Percentiles rank a stretch among this genome's conserved stretches.
Evolutionary conservation across 352 stramenopile genomes (phyloP).

Genomic region (Phytophthora syringae): DNA sequence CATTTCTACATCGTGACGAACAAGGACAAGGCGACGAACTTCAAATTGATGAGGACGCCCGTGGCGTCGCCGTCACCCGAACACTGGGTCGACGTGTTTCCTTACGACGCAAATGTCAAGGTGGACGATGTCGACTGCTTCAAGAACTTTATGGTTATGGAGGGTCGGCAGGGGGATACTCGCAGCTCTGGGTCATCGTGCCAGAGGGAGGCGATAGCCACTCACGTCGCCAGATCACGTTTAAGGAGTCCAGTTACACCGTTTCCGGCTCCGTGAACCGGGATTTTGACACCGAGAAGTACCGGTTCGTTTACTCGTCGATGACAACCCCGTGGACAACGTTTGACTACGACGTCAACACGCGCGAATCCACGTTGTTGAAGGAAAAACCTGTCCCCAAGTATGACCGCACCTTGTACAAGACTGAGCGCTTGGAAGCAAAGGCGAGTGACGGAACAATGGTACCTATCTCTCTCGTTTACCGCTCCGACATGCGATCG

Average conservation of each 20-base stretch:
- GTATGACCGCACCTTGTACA: slow-evolving; percentile 94
- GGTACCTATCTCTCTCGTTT: slow-evolving; percentile 86
- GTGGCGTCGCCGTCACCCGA: slow-evolving; percentile 53
- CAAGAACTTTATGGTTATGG: slow-evolving; percentile 86
- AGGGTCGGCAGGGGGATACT: slow-evolving; percentile 88
- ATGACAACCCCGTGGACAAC: slow-evolving; percentile 91
- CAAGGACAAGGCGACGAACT: slow-evolving; percentile 93
- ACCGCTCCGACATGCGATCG: slow-evolving; percentile 68
- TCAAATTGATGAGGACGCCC: slow-evolving; percentile 89
- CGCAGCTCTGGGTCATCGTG: slow-evolving; percentile 86
- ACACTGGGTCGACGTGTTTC: slow-evolving; percentile 91
- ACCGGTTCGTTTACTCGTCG: slow-evolving; percentile 94
- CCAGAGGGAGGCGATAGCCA: slow-evolving; percentile 54
- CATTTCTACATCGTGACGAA: slow-evolving; percentile 96
- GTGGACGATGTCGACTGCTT: slow-evolving; percentile 91
- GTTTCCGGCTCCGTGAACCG: slow-evolving; percentile 80
- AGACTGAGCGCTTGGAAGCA: slow-evolving; percentile 91
- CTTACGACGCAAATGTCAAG: slow-evolving; percentile 81
- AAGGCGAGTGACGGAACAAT: slow-evolving; percentile 88
- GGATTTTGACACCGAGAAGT: slow-evolving; percentile 90
- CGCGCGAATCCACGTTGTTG: slow-evolving; percentile 71
- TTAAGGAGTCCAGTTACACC: slow-evolving; percentile 92
- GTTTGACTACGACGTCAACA: slow-evolving; percentile 86
- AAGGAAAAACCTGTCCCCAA: slow-evolving; percentile 94
- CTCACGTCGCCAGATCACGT: slow-evolving; percentile 74